Percentiles rank a stretch among this genome's conserved stretches.
These are phyloP conservation scores for Allium fistulosum DNA, from an alignment of 106 monocot species.

Conservation along the genomic window DNA sequence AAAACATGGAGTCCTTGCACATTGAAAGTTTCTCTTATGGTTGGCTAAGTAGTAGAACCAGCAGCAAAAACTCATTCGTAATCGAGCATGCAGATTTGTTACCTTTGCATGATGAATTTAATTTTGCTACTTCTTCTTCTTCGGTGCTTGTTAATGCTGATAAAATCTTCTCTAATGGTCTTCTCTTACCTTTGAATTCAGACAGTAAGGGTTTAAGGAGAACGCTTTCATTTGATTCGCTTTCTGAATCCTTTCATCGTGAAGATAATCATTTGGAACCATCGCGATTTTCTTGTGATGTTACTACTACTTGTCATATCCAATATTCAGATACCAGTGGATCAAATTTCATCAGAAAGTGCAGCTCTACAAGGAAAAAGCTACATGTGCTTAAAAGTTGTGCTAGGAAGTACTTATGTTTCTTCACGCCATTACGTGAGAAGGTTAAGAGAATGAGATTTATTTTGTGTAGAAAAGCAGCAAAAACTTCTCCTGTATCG, in stretches of 20 bases:
- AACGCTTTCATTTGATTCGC: background rate
- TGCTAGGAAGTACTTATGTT: background rate
- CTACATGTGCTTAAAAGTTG: background rate
- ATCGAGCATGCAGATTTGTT: background rate
- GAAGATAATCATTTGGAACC: no score
- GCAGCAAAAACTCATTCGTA: background rate
- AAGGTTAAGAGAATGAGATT: slow-evolving; percentile 3
- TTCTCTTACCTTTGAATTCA: background rate
- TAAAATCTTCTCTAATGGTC: background rate
- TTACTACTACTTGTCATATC: background rate
- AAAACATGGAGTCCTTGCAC: background rate
- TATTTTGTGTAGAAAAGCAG: background rate
- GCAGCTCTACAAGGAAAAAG: background rate
- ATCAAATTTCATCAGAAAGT: background rate
- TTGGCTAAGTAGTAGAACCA: background rate
- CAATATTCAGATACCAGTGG: background rate
- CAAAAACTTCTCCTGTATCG: background rate
- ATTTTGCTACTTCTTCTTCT: background rate
- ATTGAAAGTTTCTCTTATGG: background rate
- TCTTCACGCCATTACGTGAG: background rate
- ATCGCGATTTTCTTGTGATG: background rate
- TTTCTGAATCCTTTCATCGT: background rate
- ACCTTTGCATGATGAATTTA: background rate
- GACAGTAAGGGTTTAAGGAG: background rate
- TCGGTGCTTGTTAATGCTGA: background rate